phyloP scores from a whole-genome alignment of 208 protist species.

The Trypanosoma platydactyli region DNA sequence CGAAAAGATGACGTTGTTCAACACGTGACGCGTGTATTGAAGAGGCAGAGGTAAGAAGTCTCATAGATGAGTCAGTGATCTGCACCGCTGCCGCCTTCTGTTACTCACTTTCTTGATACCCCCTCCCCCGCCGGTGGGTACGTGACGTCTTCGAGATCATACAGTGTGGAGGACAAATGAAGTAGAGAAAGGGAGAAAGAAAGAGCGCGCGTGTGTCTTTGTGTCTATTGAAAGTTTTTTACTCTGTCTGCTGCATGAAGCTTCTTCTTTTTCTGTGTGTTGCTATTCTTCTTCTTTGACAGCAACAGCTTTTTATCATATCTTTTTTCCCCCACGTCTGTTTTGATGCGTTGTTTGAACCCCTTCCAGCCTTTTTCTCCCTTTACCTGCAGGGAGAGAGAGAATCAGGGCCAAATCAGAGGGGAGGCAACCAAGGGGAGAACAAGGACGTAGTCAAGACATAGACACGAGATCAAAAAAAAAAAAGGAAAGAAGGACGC shows the following conservation, averaged over 20 bases:
- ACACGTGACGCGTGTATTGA: constrained; percentile 14
- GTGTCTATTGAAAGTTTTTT: constrained; percentile 9
- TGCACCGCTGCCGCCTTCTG: neutral
- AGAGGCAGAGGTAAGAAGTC: neutral
- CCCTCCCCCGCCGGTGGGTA: too few relatives aligned
- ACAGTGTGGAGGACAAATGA: neutral
- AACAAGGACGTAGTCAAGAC: too few relatives aligned
- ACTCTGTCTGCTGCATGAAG: neutral
- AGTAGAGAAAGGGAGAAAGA: neutral
- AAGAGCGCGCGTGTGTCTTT: constrained; percentile 1
- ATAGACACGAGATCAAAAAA: constrained; percentile 4
- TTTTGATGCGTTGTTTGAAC: too few relatives aligned
- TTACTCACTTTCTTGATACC: neutral
- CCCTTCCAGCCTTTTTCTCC: constrained; percentile 5
- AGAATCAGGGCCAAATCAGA: too few relatives aligned
- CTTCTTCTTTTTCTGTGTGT: too few relatives aligned
- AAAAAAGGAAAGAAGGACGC: constrained; percentile 8
- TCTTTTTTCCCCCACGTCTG: too few relatives aligned
- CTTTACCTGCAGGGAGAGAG: neutral
- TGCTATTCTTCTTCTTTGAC: too few relatives aligned
- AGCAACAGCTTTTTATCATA: too few relatives aligned
- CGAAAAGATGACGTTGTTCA: constrained; percentile 41
- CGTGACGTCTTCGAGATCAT: too few relatives aligned
- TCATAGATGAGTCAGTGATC: neutral
- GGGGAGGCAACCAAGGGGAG: too few relatives aligned